Evolutionary conservation across 1,139 yeast genomes (phyloP).

Genomic region (Pichia cactophila): DNA sequence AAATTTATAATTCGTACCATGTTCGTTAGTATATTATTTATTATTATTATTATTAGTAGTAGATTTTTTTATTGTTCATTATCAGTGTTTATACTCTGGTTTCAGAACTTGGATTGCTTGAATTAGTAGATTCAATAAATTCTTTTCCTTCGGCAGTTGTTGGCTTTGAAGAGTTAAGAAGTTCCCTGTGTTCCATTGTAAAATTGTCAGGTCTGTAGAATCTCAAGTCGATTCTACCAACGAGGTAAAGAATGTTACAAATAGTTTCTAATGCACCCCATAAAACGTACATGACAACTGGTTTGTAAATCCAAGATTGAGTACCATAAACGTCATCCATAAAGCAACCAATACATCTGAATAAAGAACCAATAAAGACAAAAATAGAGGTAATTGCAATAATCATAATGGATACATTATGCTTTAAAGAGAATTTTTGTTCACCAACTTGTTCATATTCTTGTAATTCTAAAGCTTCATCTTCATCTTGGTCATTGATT

Average conservation of each 20-base stretch:
- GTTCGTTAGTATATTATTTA: too few relatives aligned
- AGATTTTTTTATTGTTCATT: too few relatives aligned
- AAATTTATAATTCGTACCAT: too few relatives aligned
- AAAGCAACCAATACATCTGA: constrained; percentile 52
- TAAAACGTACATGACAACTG: constrained; percentile 57
- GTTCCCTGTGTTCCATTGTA: constrained; percentile 1
- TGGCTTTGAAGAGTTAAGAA: background rate
- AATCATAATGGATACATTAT: constrained; percentile 37
- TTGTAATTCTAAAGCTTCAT: constrained; percentile 17
- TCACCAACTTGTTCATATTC: constrained; percentile 19
- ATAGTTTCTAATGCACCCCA: constrained; percentile 62
- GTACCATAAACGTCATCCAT: constrained; percentile 28
- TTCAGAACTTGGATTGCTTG: constrained; percentile 11
- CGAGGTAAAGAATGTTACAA: constrained; percentile 46
- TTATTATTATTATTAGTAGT: too few relatives aligned
- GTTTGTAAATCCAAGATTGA: constrained; percentile 38
- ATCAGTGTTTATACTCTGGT: constrained; percentile 4
- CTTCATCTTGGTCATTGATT: constrained; percentile 36
- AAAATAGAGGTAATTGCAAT: constrained; percentile 45
- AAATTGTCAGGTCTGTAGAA: constrained; percentile 64
- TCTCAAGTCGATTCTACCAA: constrained; percentile 64
- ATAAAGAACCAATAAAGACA: constrained; percentile 49
- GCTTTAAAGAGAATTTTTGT: constrained; percentile 21
- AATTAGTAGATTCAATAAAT: background rate
- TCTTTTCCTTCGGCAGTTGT: background rate